Conservation (phyloP, 2,329 filamentous ascomycete genomes). For the Leptographium lundbergii region DNA sequence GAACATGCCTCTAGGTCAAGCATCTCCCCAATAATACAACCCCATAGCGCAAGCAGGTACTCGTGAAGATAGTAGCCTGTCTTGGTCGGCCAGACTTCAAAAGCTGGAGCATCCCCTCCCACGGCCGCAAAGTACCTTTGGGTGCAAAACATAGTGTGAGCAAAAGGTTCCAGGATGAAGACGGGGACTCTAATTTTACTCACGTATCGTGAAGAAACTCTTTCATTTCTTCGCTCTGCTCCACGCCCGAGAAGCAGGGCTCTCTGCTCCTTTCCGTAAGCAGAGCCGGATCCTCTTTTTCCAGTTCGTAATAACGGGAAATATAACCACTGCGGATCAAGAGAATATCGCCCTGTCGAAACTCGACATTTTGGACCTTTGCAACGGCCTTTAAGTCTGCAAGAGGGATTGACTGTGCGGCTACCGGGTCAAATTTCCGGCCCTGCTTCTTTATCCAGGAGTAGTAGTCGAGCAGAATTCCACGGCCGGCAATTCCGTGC, state of each 20-base stretch:
- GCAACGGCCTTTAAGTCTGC: slow-evolving; percentile 30
- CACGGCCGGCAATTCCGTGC: slow-evolving; percentile 34
- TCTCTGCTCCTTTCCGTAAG: neutral
- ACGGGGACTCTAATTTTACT: neutral
- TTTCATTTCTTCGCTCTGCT: slow-evolving; percentile 33
- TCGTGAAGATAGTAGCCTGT: slow-evolving; percentile 9
- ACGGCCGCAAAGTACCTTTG: slow-evolving; percentile 35
- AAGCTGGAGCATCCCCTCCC: slow-evolving; percentile 40
- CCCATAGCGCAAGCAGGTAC: slow-evolving; percentile 12
- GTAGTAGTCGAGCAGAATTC: slow-evolving; percentile 37
- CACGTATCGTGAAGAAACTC: slow-evolving; percentile 42
- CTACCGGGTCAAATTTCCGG: slow-evolving; percentile 24
- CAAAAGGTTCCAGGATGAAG: neutral
- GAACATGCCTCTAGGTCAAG: slow-evolving; percentile 25
- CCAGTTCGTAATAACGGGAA: slow-evolving; percentile 25
- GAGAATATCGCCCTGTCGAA: slow-evolving; percentile 41
- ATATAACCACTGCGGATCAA: slow-evolving; percentile 42
- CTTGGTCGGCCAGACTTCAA: slow-evolving; percentile 28
- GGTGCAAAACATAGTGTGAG: neutral
- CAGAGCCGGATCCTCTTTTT: slow-evolving; percentile 2
- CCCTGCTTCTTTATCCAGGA: slow-evolving; percentile 26
- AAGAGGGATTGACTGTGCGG: slow-evolving; percentile 28
- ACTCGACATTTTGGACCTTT: slow-evolving; percentile 21
- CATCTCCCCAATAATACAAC: slow-evolving; percentile 25
- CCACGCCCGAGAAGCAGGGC: slow-evolving; percentile 26